Conservation (phyloP, 1,139 yeast genomes). For the Suhomyces ambrosiae region DNA sequence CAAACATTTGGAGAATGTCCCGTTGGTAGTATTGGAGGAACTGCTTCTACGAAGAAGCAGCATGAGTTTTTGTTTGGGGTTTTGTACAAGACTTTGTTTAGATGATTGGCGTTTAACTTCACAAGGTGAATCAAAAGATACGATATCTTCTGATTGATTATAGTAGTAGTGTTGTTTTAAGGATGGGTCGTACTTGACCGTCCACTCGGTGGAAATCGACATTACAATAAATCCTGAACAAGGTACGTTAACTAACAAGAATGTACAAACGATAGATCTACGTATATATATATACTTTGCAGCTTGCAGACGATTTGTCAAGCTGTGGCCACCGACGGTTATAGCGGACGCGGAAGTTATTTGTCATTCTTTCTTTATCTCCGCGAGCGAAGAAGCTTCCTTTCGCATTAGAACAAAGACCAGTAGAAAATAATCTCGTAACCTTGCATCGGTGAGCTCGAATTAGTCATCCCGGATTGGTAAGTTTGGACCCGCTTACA, state of each 20-base stretch:
- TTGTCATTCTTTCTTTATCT: constrained; percentile 4
- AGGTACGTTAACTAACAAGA: too few species aligned
- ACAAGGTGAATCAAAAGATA: constrained; percentile 44
- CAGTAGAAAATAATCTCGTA: constrained; percentile 2
- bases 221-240: too few species aligned
- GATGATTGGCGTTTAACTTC: constrained; percentile 32
- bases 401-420: neutral
- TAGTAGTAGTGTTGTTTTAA: constrained; percentile 42
- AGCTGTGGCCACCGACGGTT: neutral
- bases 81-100: constrained; percentile 1
- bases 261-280: too few species aligned
- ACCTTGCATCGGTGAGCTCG: neutral
- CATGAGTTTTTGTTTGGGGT: constrained; percentile 8
- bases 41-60: constrained; percentile 8
- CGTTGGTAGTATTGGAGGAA: neutral
- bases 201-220: constrained; percentile 16
- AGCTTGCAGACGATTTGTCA: neutral
- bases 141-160: constrained; percentile 32
- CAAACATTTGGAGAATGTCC: constrained; percentile 1
- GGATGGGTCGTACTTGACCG: constrained; percentile 31
- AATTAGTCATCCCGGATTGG: neutral
- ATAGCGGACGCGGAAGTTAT: neutral
- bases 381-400: constrained; percentile 6
- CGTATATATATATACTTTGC: constrained; percentile 2
- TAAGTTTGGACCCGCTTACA: constrained; percentile 1